Evolutionary conservation across 106 monocot species (phyloP).

Genomic region (Vanilla planifolia): DNA sequence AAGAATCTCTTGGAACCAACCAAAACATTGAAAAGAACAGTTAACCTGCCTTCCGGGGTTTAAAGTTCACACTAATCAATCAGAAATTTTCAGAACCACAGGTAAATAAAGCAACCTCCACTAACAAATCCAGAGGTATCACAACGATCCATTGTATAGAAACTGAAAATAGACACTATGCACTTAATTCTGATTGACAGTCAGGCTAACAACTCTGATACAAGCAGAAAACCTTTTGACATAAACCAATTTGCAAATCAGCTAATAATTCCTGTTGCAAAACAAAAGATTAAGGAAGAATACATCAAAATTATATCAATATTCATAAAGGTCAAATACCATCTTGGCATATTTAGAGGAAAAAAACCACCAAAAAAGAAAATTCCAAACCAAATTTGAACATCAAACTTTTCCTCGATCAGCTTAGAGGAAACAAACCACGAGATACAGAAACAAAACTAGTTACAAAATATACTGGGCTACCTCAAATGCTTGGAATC

Average conservation of each 20-base stretch:
- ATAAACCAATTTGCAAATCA: background rate
- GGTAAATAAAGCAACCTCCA: conserved; percentile 28
- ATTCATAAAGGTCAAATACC: background rate
- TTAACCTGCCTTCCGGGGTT: conserved; percentile 28
- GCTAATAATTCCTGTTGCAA: conserved; percentile 7
- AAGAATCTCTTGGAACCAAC: conserved; percentile 9
- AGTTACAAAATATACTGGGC: too few relatives aligned
- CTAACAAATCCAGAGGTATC: conserved; percentile 64
- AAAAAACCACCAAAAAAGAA: too few relatives aligned
- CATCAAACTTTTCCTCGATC: too few relatives aligned
- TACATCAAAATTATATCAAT: background rate
- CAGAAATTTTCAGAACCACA: background rate
- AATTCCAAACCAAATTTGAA: too few relatives aligned
- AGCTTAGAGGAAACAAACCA: too few relatives aligned
- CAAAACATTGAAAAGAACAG: conserved; percentile 4
- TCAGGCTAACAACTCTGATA: background rate
- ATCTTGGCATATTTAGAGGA: too few relatives aligned
- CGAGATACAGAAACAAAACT: too few relatives aligned
- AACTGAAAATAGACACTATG: conserved; percentile 4
- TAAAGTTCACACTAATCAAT: conserved; percentile 9
- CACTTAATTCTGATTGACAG: background rate
- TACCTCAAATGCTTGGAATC: too few relatives aligned
- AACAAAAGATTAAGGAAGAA: background rate
- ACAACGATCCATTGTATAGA: conserved; percentile 34
- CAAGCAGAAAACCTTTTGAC: background rate